Evolutionary conservation across 2,329 filamentous ascomycete species (phyloP), one percentile per base, ranked within the genome.

Genomic region (Cadophora luteo-olivacea): DNA sequence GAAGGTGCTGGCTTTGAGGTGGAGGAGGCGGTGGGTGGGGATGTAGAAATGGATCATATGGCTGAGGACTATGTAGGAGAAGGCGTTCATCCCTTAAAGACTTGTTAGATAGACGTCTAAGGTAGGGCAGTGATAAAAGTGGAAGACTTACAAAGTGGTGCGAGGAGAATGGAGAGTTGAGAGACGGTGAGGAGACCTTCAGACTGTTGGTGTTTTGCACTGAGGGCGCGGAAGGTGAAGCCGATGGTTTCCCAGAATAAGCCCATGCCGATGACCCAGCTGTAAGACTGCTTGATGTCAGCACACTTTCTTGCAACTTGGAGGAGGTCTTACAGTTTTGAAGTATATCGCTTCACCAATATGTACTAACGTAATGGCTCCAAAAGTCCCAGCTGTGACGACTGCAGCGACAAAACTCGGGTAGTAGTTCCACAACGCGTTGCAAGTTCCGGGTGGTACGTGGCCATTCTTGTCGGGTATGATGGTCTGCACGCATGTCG

Each of bases 221-320:
- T 79, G 2, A 84, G 71, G 1, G 79, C 74, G 45, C 82, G 81
- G 33, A 80, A 73, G 11, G 80, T 69, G 69, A 77, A 84, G 7
- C 79, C 77, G 0, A 74, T 70, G 19, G 77, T 72, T 70, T 84
- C 81, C 81, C 82, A 84, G 1, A 75, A 55, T 2, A 72, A 72
- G 11, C 78, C 82, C 75, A 84, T 80, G 64, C 82, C 78, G 6
- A 84, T 77, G 4, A 84, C 81, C 80, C 78, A 81, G 65, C 75
- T 79, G 69, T 81, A 83, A 36, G 70, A 70, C 77, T 78, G 45
- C 48, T 49, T 8, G 2, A 49, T 22, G 22, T 49, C 45, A 49
- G 45, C 11, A 22, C n/a, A 22, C 36, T 38, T 45, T 19, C 12
- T 45, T 45, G 11, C 16, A 2, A 16, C 41, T 22, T 4, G 16